Evolutionary conservation across 441 rosid species (phyloP), one percentile per base, ranked within the genome.

Genomic region (Corymbia calophylla): DNA sequence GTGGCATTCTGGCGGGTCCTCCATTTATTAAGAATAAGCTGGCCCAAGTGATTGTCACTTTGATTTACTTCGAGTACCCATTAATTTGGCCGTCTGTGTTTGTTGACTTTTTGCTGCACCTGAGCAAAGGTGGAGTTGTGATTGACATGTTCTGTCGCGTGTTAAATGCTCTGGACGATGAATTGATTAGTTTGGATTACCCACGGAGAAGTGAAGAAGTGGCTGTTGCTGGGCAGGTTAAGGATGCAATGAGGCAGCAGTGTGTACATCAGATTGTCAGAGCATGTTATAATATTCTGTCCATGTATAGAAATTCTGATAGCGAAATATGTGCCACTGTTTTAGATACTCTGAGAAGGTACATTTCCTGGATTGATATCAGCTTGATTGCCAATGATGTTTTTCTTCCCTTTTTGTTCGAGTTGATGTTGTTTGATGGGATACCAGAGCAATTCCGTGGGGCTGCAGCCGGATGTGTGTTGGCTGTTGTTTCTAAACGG

Each of bases 241-340:
- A 98, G 95, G 99, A 98, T 93, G 97, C 99, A 8, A 97, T 98
- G 98, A 95, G 99, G 97, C 96, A 93, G 91, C 99, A 97, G 90
- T 97, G 99, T 90, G 93, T 97, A 44, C 92, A 95, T 88, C 99
- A 95, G 94, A 97, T 97, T 87, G 99, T 97, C 86, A 92, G 94
- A 90, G 95, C 96, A 1, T 98, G 99, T 97, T 98, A 96, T 87
- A 95, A 94, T 90, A 95, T 97, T 93, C 95, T 98, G 29, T 92
- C 93, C 4, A 56, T 92, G 94, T 95, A 94, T 91, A 93, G 91
- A 93, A 95, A 91, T 92, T 94, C 98, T 8, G 95, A 97, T 93
- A 94, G 93, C 16, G 99, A 95, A 86, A 93, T 97, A 13, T 96
- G 97, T 91, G 89, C 95, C 48, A 86, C 91, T 87, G 97, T 98